Evolutionary conservation across 148 eudicot genomes (phyloP).

Genomic region (Heliamphora exappendiculata): DNA sequence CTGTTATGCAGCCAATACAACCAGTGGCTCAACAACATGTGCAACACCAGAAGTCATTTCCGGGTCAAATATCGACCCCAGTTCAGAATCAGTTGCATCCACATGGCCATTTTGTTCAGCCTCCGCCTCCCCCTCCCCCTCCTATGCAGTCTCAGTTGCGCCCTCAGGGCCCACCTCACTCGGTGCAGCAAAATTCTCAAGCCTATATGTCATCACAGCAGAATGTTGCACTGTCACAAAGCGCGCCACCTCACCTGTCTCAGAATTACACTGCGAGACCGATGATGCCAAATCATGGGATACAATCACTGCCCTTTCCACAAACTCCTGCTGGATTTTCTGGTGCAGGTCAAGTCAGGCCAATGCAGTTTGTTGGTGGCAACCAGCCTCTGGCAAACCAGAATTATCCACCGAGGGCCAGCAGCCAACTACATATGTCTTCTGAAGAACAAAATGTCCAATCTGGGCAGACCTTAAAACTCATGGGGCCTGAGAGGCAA

Average conservation of each 20-base stretch:
- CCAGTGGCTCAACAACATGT: slow-evolving; percentile 40
- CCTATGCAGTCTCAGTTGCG: slow-evolving; percentile 37
- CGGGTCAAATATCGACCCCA: slow-evolving; percentile 29
- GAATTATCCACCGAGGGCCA: slow-evolving; percentile 20
- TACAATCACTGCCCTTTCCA: slow-evolving; percentile 35
- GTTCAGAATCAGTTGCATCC: slow-evolving; percentile 25
- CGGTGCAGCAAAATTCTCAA: slow-evolving; percentile 19
- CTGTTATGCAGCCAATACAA: slow-evolving; percentile 50
- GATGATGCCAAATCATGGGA: slow-evolving; percentile 33
- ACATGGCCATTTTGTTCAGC: slow-evolving; percentile 28
- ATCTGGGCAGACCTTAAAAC: slow-evolving; percentile 24
- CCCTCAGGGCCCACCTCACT: slow-evolving; percentile 34
- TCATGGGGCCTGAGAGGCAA: slow-evolving; percentile 24
- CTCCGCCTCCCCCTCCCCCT: slow-evolving; percentile 21
- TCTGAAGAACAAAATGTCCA: slow-evolving; percentile 31
- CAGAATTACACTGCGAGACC: slow-evolving; percentile 49
- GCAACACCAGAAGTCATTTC: slow-evolving; percentile 51
- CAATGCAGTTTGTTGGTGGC: slow-evolving; percentile 26
- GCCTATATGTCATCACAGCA: slow-evolving; percentile 29
- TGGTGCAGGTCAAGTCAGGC: slow-evolving; percentile 45
- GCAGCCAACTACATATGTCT: slow-evolving; percentile 22
- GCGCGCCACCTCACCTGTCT: slow-evolving; percentile 36
- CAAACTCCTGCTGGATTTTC: slow-evolving; percentile 37
- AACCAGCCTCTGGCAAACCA: slow-evolving; percentile 38
- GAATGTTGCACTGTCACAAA: slow-evolving; percentile 26